phyloP scores from a whole-genome alignment of 163 green algal species.

The Smithsoniella earleae region DNA sequence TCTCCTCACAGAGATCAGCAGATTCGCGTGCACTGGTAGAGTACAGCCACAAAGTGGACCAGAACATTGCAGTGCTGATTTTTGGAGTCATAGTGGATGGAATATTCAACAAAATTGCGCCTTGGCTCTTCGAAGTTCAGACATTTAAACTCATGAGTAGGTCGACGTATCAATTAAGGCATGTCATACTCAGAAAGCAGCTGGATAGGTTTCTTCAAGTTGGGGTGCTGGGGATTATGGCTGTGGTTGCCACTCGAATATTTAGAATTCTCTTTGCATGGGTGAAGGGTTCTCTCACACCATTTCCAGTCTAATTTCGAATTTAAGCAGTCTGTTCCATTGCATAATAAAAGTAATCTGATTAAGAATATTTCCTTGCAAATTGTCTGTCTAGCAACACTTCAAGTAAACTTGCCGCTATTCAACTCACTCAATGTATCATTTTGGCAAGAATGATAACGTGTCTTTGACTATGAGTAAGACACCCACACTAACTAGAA shows the following conservation, averaged over 20 bases:
- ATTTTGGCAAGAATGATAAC: constrained; percentile 44
- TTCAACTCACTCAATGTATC: no score
- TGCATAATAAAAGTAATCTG: no score
- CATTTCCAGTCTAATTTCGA: no score
- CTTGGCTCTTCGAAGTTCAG: neutral
- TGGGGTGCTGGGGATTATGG: neutral
- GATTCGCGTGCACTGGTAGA: constrained; percentile 6
- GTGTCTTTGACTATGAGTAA: constrained; percentile 59
- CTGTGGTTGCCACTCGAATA: neutral
- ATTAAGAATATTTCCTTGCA: no score
- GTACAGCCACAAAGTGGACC: neutral
- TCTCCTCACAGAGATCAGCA: neutral
- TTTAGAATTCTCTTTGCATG: no score
- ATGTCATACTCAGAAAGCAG: neutral
- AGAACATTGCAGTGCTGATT: neutral
- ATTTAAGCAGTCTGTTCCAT: no score
- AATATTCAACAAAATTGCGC: constrained; percentile 17
- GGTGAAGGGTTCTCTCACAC: no score
- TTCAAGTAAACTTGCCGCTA: no score
- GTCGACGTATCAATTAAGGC: neutral
- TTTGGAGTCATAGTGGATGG: constrained; percentile 7
- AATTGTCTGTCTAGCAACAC: no score
- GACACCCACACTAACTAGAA: constrained; percentile 60
- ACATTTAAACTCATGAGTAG: constrained; percentile 13
- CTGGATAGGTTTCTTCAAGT: neutral